Evolutionary conservation across 345 rosid genomes (phyloP).

Genomic region (Ceriops zippeliana): DNA sequence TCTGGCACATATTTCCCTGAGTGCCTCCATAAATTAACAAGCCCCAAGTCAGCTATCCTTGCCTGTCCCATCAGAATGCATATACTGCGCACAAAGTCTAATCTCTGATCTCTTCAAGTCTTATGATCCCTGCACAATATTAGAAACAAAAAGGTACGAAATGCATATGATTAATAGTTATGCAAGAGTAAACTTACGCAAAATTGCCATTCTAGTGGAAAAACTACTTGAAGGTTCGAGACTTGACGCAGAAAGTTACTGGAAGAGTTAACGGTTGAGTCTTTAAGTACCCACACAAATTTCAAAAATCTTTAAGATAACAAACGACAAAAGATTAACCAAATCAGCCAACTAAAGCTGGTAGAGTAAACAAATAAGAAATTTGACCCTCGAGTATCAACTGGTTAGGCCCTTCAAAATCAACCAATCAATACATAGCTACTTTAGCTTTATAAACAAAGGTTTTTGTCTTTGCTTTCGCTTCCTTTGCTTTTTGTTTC

Average conservation of each 20-base stretch:
- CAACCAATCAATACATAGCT: no score
- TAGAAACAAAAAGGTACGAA: background rate
- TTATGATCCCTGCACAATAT: background rate
- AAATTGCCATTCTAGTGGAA: background rate
- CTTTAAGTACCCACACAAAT: no score
- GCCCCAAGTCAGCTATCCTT: constrained; percentile 50
- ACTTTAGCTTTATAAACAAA: no score
- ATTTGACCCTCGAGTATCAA: no score
- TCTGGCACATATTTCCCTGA: constrained; percentile 35
- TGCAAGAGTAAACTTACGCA: background rate
- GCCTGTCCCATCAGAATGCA: constrained; percentile 35
- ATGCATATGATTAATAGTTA: background rate
- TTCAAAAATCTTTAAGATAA: background rate
- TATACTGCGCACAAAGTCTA: constrained; percentile 1
- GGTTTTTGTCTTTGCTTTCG: no score
- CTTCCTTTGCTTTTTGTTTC: no score
- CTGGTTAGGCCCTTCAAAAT: no score
- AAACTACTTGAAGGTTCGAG: background rate
- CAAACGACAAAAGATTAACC: no score
- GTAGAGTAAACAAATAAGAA: no score
- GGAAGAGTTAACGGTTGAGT: background rate
- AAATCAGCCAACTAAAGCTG: no score
- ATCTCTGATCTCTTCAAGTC: background rate
- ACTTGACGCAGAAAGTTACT: background rate
- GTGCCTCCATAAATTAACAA: constrained; percentile 41